Evolutionary conservation across 371 early-diverging fungal genomes (phyloP).

Genomic region (Phascolomyces articulosus): DNA sequence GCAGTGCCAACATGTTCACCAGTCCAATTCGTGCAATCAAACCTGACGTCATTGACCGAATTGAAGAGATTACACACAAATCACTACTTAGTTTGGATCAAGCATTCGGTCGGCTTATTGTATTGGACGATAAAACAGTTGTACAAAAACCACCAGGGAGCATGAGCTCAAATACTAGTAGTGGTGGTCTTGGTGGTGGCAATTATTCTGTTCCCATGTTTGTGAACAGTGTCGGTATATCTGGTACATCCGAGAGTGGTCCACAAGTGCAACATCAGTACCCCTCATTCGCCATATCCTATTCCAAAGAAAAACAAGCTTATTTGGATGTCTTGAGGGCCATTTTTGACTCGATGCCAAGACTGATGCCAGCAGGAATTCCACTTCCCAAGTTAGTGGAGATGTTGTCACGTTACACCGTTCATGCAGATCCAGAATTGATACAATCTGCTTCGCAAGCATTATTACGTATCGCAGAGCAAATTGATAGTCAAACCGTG

Average conservation of each 20-base stretch:
- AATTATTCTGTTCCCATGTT: slow-evolving; percentile 45
- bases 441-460: slow-evolving; percentile 68
- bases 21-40: slow-evolving; percentile 40
- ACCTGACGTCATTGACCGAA: slow-evolving; percentile 54
- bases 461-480: slow-evolving; percentile 67
- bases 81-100: slow-evolving; percentile 60
- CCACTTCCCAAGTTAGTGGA: slow-evolving; percentile 70
- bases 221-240: slow-evolving; percentile 29
- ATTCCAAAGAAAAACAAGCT: slow-evolving; percentile 68
- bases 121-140: slow-evolving; percentile 56
- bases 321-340: slow-evolving; percentile 70
- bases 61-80: slow-evolving; percentile 60
- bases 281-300: slow-evolving; percentile 59
- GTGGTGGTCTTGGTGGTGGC: slow-evolving; percentile 15
- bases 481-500: slow-evolving; percentile 65
- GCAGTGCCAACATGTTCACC: slow-evolving; percentile 44
- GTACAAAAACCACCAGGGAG: slow-evolving; percentile 31
- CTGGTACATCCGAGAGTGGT: slow-evolving; percentile 27
- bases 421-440: slow-evolving; percentile 86
- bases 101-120: slow-evolving; percentile 50
- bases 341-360: slow-evolving; percentile 75
- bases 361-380: slow-evolving; percentile 72
- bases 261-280: slow-evolving; percentile 65
- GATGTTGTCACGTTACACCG: slow-evolving; percentile 74
- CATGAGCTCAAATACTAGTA: slow-evolving; percentile 1